These are phyloP conservation scores for Camelina sativa DNA, from an alignment of 345 rosid genomes.

Conservation along the genomic window DNA sequence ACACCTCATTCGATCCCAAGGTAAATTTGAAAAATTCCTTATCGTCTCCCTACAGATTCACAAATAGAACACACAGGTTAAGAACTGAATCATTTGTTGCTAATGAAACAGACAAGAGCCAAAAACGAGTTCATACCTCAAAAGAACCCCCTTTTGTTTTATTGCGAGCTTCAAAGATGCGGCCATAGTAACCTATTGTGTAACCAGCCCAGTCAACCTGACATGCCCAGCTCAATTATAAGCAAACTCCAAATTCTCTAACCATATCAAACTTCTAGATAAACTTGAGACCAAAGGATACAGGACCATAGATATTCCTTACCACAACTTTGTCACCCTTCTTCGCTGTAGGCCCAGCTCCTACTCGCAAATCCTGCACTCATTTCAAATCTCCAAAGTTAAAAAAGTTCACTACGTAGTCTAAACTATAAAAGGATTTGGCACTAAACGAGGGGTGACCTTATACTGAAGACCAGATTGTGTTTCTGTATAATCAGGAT, in stretches of 20 bases:
- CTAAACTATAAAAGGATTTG: not conserved
- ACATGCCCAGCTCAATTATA: conserved; percentile 25
- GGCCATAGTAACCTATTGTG: conserved; percentile 98
- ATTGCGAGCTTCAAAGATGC: conserved; percentile 99
- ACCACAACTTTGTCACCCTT: conserved; percentile 87
- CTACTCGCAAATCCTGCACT: conserved; percentile 81
- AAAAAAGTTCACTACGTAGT: not conserved
- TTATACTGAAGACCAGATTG: conserved; percentile 93
- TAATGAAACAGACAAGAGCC: conserved; percentile 12
- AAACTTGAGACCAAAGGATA: conserved; percentile 1
- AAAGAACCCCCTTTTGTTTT: conserved; percentile 96
- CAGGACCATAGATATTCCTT: conserved; percentile 34
- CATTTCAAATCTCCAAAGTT: conserved; percentile 32
- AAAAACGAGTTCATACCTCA: conserved; percentile 56
- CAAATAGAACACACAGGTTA: conserved; percentile 14
- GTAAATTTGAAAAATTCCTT: conserved; percentile 85
- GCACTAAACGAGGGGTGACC: conserved; percentile 49
- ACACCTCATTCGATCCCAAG: conserved; percentile 73
- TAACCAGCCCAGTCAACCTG: conserved; percentile 99
- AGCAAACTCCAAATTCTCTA: not conserved
- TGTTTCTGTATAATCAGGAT: conserved; percentile 83
- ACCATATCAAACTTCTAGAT: not conserved
- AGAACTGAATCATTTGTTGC: not conserved
- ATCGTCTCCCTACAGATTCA: conserved; percentile 74
- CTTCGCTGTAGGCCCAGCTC: conserved; percentile 81